Evolutionary conservation across 768 basidiomycete genomes (phyloP).

Genomic region (Trametes sanguinea): DNA sequence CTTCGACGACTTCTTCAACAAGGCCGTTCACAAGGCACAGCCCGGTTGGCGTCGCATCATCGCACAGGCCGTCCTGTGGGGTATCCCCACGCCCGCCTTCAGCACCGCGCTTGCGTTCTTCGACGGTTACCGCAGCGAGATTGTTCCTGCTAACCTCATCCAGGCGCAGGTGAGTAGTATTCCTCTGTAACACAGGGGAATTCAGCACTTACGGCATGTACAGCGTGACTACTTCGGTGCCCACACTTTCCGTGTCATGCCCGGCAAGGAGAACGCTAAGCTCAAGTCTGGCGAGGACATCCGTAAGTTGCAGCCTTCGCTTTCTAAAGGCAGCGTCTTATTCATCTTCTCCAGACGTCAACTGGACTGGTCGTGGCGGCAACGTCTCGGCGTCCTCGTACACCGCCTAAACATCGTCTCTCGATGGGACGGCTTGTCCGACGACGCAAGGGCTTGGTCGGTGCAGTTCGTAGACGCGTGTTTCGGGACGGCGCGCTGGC

Average conservation of each 20-base stretch:
- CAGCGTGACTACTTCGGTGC: constrained; percentile 99
- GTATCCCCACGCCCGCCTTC: constrained; percentile 96
- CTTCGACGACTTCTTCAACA: constrained; percentile 97
- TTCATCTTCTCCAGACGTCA: constrained; percentile 67
- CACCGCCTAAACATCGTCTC: constrained; percentile 48
- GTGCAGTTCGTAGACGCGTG: constrained; percentile 7
- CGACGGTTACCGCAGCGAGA: constrained; percentile 96
- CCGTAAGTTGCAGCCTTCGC: constrained; percentile 54
- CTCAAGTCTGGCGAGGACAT: constrained; percentile 85
- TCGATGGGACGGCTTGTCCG: not conserved
- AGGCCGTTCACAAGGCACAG: constrained; percentile 92
- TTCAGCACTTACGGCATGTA: not conserved
- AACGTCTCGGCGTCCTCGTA: constrained; percentile 91
- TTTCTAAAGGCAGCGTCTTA: not conserved
- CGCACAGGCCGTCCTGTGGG: constrained; percentile 96
- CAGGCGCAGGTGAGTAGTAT: constrained; percentile 75
- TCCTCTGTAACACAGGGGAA: not conserved
- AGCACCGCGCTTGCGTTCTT: constrained; percentile 98
- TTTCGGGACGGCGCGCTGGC: not conserved
- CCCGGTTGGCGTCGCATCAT: constrained; percentile 97
- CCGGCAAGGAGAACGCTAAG: constrained; percentile 85
- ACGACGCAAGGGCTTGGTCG: not conserved
- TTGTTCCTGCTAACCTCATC: constrained; percentile 90
- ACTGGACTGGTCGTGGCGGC: constrained; percentile 98
- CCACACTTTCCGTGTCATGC: constrained; percentile 94